A percentile compares a stretch with the other conserved stretches of the same genome.
These are phyloP conservation scores for Entomortierella beljakovae DNA, from an alignment of 192 early-diverging fungal genomes.

Conservation along the genomic window DNA sequence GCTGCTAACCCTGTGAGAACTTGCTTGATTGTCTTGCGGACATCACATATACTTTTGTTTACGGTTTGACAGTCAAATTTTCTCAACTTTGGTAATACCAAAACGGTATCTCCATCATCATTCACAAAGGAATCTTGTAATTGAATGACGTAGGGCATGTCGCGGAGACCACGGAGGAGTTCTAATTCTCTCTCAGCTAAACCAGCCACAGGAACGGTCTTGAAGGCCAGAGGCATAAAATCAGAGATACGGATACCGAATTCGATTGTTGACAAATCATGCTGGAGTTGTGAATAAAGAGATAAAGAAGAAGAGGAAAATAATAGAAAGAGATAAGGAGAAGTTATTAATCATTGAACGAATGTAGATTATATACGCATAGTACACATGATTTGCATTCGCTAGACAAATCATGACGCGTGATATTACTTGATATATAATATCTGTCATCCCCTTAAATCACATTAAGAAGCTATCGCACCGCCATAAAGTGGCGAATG, in stretches of 20 bases:
- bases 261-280: slow-evolving; percentile 60
- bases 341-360: too few relatives aligned
- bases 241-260: slow-evolving; percentile 72
- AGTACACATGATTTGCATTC: too few relatives aligned
- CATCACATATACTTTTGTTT: slow-evolving; percentile 63
- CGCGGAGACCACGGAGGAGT: slow-evolving; percentile 60
- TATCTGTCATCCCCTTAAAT: too few relatives aligned
- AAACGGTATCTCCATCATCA: slow-evolving; percentile 64
- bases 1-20: slow-evolving; percentile 68
- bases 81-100: slow-evolving; percentile 72
- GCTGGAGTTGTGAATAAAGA: slow-evolving; percentile 1
- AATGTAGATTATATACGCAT: too few relatives aligned
- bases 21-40: slow-evolving; percentile 61
- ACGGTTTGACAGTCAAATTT: slow-evolving; percentile 56
- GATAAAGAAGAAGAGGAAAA: neutral
- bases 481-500: too few relatives aligned
- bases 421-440: too few relatives aligned
- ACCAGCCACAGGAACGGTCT: slow-evolving; percentile 66
- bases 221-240: slow-evolving; percentile 71
- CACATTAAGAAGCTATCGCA: too few relatives aligned
- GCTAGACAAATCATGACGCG: too few relatives aligned
- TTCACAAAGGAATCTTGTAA: slow-evolving; percentile 73
- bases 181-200: slow-evolving; percentile 67
- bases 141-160: slow-evolving; percentile 61
- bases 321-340: neutral